Evolutionary conservation across 805 yeast species (phyloP).

Genomic region (Saccharomycopsis fodiens): DNA sequence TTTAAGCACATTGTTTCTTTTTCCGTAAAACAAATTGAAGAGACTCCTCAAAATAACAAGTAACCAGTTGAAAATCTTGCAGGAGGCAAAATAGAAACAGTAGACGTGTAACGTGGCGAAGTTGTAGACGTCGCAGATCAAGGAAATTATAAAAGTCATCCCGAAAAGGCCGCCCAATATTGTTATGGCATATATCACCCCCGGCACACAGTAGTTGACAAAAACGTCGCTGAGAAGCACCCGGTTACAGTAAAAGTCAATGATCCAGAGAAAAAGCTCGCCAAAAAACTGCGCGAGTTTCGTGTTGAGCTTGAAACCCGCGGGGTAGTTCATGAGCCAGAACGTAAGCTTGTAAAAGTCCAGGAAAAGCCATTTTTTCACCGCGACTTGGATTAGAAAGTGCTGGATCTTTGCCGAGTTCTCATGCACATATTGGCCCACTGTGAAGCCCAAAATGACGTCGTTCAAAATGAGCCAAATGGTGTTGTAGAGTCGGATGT

Average conservation of each 20-base stretch:
- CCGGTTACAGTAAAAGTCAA: conserved; percentile 49
- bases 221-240: conserved; percentile 16
- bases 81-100: conserved; percentile 70
- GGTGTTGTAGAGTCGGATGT: conserved; percentile 76
- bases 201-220: conserved; percentile 16
- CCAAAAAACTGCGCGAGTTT: conserved; percentile 83
- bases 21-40: conserved; percentile 82
- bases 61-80: conserved; percentile 75
- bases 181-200: conserved; percentile 1
- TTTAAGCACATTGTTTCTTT: conserved; percentile 76
- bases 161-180: conserved; percentile 48
- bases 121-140: conserved; percentile 56
- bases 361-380: conserved; percentile 36
- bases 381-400: conserved; percentile 26
- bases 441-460: conserved; percentile 59
- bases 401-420: conserved; percentile 26
- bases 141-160: conserved; percentile 59
- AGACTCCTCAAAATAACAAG: conserved; percentile 59
- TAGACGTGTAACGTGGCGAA: conserved; percentile 63
- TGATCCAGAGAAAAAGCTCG: conserved; percentile 78
- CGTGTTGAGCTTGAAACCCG: conserved; percentile 85
- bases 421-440: conserved; percentile 42
- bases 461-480: conserved; percentile 86
- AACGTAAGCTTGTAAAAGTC: conserved; percentile 42
- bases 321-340: conserved; percentile 86